A percentile compares a stretch with the other conserved stretches of the same genome.
Conservation (phyloP, 768 basidiomycete genomes). For the Pisolithus sp. region DNA sequence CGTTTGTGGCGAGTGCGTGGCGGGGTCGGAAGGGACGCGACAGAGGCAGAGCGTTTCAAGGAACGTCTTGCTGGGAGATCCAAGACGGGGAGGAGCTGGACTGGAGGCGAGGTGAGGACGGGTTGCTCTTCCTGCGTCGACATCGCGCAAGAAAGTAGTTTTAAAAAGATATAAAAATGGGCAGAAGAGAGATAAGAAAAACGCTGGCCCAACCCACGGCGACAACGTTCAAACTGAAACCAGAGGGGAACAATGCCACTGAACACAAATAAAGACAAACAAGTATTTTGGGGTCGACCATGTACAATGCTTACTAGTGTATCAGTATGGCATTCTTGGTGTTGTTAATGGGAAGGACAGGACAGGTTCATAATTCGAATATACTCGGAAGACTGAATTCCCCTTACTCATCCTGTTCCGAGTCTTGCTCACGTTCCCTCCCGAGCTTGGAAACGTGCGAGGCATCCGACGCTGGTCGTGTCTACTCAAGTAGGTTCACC, state of each 20-base stretch:
- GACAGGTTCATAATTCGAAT: no score
- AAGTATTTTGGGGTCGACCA: neutral
- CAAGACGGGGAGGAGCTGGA: slow-evolving; percentile 8
- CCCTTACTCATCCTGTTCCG: no score
- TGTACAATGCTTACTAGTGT: no score
- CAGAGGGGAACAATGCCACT: neutral
- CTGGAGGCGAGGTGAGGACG: slow-evolving; percentile 29
- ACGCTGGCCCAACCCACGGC: neutral
- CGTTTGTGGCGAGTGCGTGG: slow-evolving; percentile 52
- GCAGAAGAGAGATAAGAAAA: slow-evolving; percentile 1
- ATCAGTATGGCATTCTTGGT: no score
- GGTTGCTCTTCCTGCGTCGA: slow-evolving; percentile 19
- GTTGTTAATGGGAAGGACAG: no score
- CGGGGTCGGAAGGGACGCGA: slow-evolving; percentile 60
- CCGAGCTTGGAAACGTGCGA: neutral
- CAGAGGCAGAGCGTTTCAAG: slow-evolving; percentile 59
- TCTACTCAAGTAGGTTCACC: neutral
- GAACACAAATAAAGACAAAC: neutral
- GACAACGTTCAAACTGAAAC: neutral
- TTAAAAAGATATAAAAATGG: neutral
- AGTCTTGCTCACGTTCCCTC: neutral
- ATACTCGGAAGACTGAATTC: no score
- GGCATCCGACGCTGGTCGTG: neutral
- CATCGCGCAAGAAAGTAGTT: slow-evolving; percentile 9
- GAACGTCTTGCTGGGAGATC: slow-evolving; percentile 21